Base-by-base conservation (phyloP, 805 yeast species). In the Zygotorulaspora sp. region DNA sequence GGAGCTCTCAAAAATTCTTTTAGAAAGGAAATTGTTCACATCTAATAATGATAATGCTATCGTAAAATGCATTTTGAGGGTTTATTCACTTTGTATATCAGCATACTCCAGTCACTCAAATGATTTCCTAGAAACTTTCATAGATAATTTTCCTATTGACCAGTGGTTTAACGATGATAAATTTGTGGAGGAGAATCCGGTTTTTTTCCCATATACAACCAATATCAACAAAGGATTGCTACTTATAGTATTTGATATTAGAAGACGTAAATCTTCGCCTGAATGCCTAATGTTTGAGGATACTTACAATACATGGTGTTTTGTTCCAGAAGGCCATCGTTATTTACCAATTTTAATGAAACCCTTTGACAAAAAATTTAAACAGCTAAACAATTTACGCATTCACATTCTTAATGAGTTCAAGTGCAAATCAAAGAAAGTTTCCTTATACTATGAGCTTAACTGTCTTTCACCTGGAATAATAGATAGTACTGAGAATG, bases 41-140 rank as follows among this genome's bases (percentile, higher is more conserved):
- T 11, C 14, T 3, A 35, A 35, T 7, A 41, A 40, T 23, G 35
- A 40, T 21, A 23, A 38, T 8, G 26, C 36, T 6, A 26, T 53
- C 19, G 44, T 55, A 5, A 49, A 56, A 42, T 41, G 43, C 13
- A n/a, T 58, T 6, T 31, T 57, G 6, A 45, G 55, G 33, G 36
- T 53, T 5, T 58, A 55, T 30, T 35, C 48, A 3, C 20, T 52
- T 1, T 49, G 53, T 15, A 34, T 37, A 17, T 33, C 41, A 5
- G 22, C 6, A 6, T 27, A 30, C 4, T 24, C 27, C 12, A 14
- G 29, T n/a, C 19, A 13, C 7, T 5, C 23, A 6, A 11, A 14
- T 8, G 45, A 42, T 3, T 29, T 43, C n/a, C 15, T 48, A 3
- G 18, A 34, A 5, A 30, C 37, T 4, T 56, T 57, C 15, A 18